Conservation (phyloP, 2,329 filamentous ascomycete genomes). For the Piedraia hortae region DNA sequence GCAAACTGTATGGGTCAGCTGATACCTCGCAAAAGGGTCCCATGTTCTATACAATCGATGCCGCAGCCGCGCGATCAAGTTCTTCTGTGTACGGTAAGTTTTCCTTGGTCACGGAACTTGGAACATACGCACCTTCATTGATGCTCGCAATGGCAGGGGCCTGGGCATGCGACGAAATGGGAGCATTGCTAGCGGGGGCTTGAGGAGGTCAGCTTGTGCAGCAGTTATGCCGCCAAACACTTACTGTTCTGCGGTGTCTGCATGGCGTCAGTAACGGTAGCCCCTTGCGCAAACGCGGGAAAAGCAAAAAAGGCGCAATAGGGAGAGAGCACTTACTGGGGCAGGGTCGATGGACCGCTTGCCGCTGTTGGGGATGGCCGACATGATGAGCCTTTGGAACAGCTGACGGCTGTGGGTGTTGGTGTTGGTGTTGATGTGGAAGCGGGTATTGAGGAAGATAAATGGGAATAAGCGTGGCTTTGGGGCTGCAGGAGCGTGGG, state of each 20-base stretch:
- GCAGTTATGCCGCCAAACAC: constrained; percentile 10
- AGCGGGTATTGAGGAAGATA: too few species aligned
- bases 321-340: constrained; percentile 2
- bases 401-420: too few species aligned
- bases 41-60: constrained; percentile 30
- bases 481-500: too few species aligned
- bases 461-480: too few species aligned
- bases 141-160: constrained; percentile 85
- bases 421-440: background rate
- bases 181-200: constrained; percentile 35
- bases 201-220: background rate
- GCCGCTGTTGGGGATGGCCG: constrained; percentile 2
- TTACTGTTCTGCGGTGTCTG: constrained; percentile 96
- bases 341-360: constrained; percentile 2
- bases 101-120: background rate
- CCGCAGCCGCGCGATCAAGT: constrained; percentile 60
- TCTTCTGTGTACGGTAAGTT: constrained; percentile 36
- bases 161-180: constrained; percentile 91
- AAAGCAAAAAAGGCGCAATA: constrained; percentile 1
- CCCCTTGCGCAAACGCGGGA: background rate
- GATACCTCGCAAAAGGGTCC: background rate
- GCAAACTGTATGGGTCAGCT: constrained; percentile 29
- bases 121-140: constrained; percentile 54
- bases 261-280: constrained; percentile 6
- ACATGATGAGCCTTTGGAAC: constrained; percentile 2